phyloP scores from a whole-genome alignment of 1,284 basidiomycete genomes.

The Puccinia coronata region DNA sequence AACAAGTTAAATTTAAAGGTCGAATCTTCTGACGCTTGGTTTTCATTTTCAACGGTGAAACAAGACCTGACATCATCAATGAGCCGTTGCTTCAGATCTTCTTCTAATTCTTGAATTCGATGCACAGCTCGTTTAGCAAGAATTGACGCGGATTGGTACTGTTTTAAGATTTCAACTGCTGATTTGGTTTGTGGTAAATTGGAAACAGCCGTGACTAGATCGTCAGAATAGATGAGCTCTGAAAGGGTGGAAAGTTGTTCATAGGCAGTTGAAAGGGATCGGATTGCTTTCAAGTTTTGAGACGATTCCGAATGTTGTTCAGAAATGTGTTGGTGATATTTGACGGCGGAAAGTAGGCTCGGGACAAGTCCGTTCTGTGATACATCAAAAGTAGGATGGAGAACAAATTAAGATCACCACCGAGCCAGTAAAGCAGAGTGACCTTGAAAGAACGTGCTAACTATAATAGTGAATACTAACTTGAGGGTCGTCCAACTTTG shows the following conservation, averaged over 20 bases:
- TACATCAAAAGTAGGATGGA: conserved; percentile 8
- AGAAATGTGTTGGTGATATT: conserved; percentile 31
- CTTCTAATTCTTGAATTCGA: conserved; percentile 42
- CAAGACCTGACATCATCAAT: conserved; percentile 40
- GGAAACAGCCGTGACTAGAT: conserved; percentile 10
- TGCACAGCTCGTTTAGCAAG: conserved; percentile 38
- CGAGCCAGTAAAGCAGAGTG: background rate
- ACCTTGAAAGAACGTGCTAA: conserved; percentile 14
- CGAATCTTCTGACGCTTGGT: background rate
- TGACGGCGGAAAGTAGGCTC: conserved; percentile 16
- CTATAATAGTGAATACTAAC: conserved; percentile 39
- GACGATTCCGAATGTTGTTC: conserved; percentile 19
- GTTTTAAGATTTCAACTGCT: background rate
- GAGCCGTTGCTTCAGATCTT: conserved; percentile 47
- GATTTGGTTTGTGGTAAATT: conserved; percentile 20
- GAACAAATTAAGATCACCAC: background rate
- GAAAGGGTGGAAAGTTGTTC: conserved; percentile 12
- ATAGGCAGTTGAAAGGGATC: conserved; percentile 36
- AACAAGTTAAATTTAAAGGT: conserved; percentile 5
- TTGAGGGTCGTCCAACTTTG: conserved; percentile 25
- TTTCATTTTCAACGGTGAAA: background rate
- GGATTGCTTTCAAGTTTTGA: conserved; percentile 17
- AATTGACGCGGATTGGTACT: conserved; percentile 2
- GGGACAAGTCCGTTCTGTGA: conserved; percentile 37
- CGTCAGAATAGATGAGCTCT: conserved; percentile 24